Evolutionary conservation across 768 basidiomycete genomes (phyloP).

Genomic region (Boletus eberwhitei): DNA sequence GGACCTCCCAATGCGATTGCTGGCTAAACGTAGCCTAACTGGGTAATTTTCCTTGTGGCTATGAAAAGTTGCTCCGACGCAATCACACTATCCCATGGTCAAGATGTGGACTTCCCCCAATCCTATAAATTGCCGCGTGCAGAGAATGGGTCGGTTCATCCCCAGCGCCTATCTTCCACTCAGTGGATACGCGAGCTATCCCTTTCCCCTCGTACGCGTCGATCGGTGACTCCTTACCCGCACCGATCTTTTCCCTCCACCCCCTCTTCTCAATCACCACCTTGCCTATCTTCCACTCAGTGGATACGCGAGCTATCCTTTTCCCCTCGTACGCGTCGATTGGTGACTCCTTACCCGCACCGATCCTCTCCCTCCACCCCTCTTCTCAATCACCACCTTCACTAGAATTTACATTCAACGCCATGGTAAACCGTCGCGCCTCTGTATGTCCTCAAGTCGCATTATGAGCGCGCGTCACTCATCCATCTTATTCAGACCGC

Average conservation of each 20-base stretch:
- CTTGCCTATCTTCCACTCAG: background rate
- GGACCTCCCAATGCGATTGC: constrained; percentile 20
- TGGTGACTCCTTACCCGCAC: background rate
- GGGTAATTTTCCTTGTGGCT: constrained; percentile 20
- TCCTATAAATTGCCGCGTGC: constrained; percentile 20
- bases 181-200: background rate
- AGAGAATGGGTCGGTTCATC: constrained; percentile 1
- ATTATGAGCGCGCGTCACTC: background rate
- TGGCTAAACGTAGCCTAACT: constrained; percentile 14
- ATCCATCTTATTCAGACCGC: constrained; percentile 4
- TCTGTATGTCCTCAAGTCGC: constrained; percentile 6
- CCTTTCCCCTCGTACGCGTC: background rate
- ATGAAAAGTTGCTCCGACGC: constrained; percentile 19
- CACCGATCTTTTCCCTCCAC: background rate
- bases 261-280: background rate
- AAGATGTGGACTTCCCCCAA: constrained; percentile 6
- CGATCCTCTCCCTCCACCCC: background rate
- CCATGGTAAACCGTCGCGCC: background rate
- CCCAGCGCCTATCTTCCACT: background rate
- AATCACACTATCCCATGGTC: constrained; percentile 22
- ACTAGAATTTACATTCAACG: background rate
- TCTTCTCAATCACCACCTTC: background rate
- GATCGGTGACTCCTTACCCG: background rate
- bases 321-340: background rate
- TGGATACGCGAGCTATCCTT: background rate